Conservation (phyloP, 345 rosid genomes). For the Punica granatum region DNA sequence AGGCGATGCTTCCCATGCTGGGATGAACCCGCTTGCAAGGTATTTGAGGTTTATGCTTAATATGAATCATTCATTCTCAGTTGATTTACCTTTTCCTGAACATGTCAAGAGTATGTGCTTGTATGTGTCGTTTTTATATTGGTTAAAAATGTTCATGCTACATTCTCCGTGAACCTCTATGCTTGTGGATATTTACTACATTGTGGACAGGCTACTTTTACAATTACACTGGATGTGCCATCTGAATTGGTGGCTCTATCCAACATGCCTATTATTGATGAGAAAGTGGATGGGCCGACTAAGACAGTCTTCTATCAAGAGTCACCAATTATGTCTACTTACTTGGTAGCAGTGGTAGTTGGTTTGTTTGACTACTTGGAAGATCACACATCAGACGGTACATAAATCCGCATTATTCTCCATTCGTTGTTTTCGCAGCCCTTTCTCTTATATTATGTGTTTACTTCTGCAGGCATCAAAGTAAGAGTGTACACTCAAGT, state of each 20-base stretch:
- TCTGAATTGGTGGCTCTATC: slow-evolving; percentile 79
- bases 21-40: slow-evolving; percentile 99
- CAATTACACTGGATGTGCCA: slow-evolving; percentile 83
- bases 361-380: slow-evolving; percentile 89
- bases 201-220: slow-evolving; percentile 73
- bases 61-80: not conserved
- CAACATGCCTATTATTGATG: slow-evolving; percentile 73
- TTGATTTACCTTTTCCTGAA: not conserved
- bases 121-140: slow-evolving; percentile 1
- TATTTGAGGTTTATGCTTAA: slow-evolving; percentile 8
- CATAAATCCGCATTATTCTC: not conserved
- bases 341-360: slow-evolving; percentile 86
- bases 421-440: not conserved
- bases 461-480: slow-evolving; percentile 48
- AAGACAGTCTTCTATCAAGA: slow-evolving; percentile 73
- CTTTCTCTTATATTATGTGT: slow-evolving; percentile 10
- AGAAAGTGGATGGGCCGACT: slow-evolving; percentile 55
- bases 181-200: not conserved
- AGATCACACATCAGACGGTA: slow-evolving; percentile 90
- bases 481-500: slow-evolving; percentile 90
- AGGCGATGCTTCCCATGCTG: slow-evolving; percentile 95
- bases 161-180: not conserved
- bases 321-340: slow-evolving; percentile 92
- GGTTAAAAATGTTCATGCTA: not conserved
- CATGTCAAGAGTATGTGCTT: not conserved